A percentile compares a stretch with the other conserved stretches of the same genome.
These are phyloP conservation scores for Monosporascus sp. DNA, from an alignment of 2,329 filamentous ascomycete genomes.

Conservation along the genomic window DNA sequence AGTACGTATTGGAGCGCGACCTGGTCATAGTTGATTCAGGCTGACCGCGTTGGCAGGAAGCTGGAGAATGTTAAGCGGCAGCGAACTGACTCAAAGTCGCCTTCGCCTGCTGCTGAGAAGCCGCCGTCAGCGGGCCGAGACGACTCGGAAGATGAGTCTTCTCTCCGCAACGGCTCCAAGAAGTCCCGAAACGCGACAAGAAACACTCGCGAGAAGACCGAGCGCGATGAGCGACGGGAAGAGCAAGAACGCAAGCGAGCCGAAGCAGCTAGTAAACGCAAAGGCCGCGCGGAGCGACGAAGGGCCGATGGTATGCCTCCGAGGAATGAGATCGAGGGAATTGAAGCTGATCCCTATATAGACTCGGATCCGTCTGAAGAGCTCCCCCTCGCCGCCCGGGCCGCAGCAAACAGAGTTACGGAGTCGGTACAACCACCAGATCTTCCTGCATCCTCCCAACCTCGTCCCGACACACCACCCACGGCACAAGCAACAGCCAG, in stretches of 20 bases:
- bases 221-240: conserved; percentile 68
- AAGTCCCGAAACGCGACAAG: conserved; percentile 56
- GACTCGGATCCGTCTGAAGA: conserved; percentile 73
- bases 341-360: conserved; percentile 36
- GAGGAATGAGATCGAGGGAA: conserved; percentile 20
- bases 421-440: conserved; percentile 31
- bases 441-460: conserved; percentile 40
- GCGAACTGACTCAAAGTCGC: conserved; percentile 72
- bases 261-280: conserved; percentile 74
- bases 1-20: conserved; percentile 55
- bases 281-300: conserved; percentile 74
- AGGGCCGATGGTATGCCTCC: conserved; percentile 66
- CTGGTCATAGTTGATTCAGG: conserved; percentile 11
- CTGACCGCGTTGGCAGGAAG: conserved; percentile 47
- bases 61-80: conserved; percentile 71
- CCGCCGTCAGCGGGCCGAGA: conserved; percentile 43
- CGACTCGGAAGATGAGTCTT: conserved; percentile 71
- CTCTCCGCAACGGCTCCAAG: conserved; percentile 51
- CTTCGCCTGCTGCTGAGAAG: conserved; percentile 51
- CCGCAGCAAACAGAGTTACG: conserved; percentile 27
- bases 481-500: conserved; percentile 33
- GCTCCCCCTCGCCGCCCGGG: conserved; percentile 44
- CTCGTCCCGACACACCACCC: conserved; percentile 43
- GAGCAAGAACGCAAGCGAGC: conserved; percentile 69
- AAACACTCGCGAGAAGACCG: conserved; percentile 56